phyloP scores from a whole-genome alignment of 805 yeast genomes.

The Pachysolen tannophilus region DNA sequence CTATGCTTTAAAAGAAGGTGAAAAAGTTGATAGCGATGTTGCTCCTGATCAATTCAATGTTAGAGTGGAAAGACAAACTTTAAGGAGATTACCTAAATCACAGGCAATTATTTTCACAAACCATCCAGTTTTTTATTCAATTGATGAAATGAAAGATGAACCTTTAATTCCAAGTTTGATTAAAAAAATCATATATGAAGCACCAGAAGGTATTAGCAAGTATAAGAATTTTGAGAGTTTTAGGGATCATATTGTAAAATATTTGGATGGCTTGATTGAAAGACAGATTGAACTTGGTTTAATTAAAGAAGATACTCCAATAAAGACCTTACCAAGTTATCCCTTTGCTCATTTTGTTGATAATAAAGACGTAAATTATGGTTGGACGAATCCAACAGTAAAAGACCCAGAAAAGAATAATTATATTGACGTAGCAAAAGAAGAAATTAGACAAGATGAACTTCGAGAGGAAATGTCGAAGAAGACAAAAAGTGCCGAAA shows the following conservation, averaged over 20 bases:
- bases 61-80: constrained; percentile 66
- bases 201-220: constrained; percentile 55
- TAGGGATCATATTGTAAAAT: constrained; percentile 51
- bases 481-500: neutral
- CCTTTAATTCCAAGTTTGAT: constrained; percentile 65
- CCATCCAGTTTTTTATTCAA: constrained; percentile 70
- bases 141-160: constrained; percentile 77
- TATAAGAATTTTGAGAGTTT: constrained; percentile 54
- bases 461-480: too few relatives aligned
- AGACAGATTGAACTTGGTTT: constrained; percentile 52
- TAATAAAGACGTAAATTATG: constrained; percentile 26
- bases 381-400: constrained; percentile 32
- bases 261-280: constrained; percentile 47
- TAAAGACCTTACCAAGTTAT: constrained; percentile 50
- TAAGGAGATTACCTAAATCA: constrained; percentile 58
- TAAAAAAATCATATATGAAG: constrained; percentile 55
- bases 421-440: constrained; percentile 7
- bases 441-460: constrained; percentile 6
- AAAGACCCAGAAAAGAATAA: constrained; percentile 6
- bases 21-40: constrained; percentile 35
- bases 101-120: constrained; percentile 65
- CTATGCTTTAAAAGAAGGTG: constrained; percentile 38
- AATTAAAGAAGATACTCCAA: constrained; percentile 45
- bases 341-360: constrained; percentile 54
- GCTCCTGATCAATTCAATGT: constrained; percentile 50